phyloP scores from a whole-genome alignment of 345 rosid species.

The Euphorbia peplus region DNA sequence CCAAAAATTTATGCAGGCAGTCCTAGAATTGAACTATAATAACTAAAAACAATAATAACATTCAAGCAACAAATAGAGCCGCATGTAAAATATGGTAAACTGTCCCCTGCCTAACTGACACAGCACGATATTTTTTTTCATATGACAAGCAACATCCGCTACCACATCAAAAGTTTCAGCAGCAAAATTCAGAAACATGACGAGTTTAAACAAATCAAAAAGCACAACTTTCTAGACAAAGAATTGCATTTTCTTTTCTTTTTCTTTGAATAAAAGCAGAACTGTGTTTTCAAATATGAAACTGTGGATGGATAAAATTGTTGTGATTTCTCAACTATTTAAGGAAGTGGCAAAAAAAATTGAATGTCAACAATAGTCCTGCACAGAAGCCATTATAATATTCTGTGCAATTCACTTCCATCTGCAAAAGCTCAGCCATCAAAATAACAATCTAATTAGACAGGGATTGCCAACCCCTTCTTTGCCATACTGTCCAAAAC shows the following conservation, averaged over 20 bases:
- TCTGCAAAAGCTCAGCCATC: not conserved
- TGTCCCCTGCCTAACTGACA: too few species aligned
- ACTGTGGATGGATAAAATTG: not conserved
- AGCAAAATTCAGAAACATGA: too few species aligned
- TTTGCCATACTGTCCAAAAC: conserved; percentile 87
- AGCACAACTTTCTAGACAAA: not conserved
- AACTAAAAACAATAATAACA: too few species aligned
- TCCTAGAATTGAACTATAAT: too few species aligned
- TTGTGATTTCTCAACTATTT: not conserved
- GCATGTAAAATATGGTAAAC: too few species aligned
- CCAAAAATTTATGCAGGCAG: too few species aligned
- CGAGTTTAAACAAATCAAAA: too few species aligned
- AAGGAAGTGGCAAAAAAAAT: not conserved
- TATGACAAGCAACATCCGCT: too few species aligned
- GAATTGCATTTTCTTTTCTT: not conserved
- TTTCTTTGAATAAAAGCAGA: too few species aligned
- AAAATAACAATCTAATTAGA: conserved; percentile 37
- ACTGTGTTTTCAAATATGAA: not conserved
- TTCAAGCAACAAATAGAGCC: too few species aligned
- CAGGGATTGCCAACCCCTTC: conserved; percentile 84
- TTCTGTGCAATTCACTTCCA: conserved; percentile 6
- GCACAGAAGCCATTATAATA: not conserved
- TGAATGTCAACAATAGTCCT: not conserved
- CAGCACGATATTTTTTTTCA: too few species aligned
- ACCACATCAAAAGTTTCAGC: too few species aligned